These are phyloP conservation scores for Ceratocystis colombiana DNA, from an alignment of 2,329 filamentous ascomycete species.

Conservation along the genomic window DNA sequence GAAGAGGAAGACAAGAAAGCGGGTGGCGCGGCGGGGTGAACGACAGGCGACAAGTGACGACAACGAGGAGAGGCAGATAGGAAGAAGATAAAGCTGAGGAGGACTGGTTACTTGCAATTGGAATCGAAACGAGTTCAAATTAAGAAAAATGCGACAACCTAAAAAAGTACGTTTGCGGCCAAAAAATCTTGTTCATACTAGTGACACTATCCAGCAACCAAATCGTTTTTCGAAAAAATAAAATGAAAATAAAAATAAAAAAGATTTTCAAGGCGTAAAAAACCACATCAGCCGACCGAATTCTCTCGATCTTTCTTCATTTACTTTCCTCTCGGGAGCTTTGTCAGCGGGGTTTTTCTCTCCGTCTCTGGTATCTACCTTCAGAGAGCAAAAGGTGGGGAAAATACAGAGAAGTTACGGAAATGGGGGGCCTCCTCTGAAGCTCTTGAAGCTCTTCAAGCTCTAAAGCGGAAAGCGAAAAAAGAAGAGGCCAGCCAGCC, in stretches of 20 bases:
- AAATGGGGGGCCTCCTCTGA: neutral
- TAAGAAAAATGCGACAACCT: too few relatives aligned
- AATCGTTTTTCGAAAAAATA: neutral
- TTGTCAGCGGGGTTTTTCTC: too few relatives aligned
- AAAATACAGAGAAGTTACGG: neutral
- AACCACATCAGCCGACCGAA: neutral
- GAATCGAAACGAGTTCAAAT: conserved; percentile 5
- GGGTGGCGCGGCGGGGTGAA: conserved; percentile 6
- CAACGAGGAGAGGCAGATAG: neutral
- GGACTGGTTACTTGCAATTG: neutral
- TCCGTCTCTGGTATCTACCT: too few relatives aligned
- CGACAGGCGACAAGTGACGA: neutral
- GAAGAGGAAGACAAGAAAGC: neutral
- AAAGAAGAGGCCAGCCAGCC: too few relatives aligned
- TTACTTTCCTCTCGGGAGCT: too few relatives aligned
- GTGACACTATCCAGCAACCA: too few relatives aligned
- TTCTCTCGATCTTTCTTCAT: neutral
- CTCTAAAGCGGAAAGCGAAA: too few relatives aligned
- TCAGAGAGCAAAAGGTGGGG: too few relatives aligned
- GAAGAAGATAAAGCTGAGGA: neutral
- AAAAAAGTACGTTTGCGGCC: too few relatives aligned
- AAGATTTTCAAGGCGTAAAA: neutral
- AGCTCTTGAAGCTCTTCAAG: neutral
- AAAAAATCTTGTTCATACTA: neutral
- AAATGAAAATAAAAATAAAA: neutral